A percentile compares a stretch with the other conserved stretches of the same genome.
These are phyloP conservation scores for Phaseolus coccineus DNA, from an alignment of 331 rosid species.

Conservation along the genomic window DNA sequence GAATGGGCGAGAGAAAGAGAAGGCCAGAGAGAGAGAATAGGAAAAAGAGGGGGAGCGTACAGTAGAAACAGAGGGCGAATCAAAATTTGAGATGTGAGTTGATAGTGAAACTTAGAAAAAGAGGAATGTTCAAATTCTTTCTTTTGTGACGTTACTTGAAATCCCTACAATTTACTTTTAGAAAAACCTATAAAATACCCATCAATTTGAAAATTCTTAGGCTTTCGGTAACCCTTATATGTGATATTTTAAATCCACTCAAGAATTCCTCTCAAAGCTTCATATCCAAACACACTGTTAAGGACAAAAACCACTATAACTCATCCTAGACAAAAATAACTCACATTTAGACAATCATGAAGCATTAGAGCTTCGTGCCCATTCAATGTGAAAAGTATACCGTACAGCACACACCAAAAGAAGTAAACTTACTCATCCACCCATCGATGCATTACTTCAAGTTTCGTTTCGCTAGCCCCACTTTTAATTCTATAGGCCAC, in stretches of 20 bases:
- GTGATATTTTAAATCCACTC: neutral
- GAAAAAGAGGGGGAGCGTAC: neutral
- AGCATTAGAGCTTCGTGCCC: conserved; percentile 23
- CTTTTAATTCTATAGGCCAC: conserved; percentile 86
- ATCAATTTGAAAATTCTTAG: neutral
- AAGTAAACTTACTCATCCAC: conserved; percentile 76
- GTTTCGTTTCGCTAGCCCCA: conserved; percentile 60
- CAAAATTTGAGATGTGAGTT: neutral
- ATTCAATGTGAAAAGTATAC: conserved; percentile 24
- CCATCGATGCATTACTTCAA: conserved; percentile 80
- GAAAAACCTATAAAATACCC: neutral
- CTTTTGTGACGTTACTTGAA: neutral
- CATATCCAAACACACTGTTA: neutral
- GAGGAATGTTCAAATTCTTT: neutral
- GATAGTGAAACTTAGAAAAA: neutral
- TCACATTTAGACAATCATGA: conserved; percentile 21
- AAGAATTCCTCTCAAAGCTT: neutral
- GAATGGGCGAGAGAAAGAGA: neutral
- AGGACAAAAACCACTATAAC: conserved; percentile 8
- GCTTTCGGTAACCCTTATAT: neutral
- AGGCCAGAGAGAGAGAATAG: neutral
- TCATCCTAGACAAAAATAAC: conserved; percentile 5
- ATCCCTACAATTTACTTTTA: neutral
- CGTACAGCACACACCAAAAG: conserved; percentile 26
- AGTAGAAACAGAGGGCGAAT: neutral